These are phyloP conservation scores for Linnemannia schmuckeri DNA, from an alignment of 192 early-diverging fungal species.

Conservation along the genomic window DNA sequence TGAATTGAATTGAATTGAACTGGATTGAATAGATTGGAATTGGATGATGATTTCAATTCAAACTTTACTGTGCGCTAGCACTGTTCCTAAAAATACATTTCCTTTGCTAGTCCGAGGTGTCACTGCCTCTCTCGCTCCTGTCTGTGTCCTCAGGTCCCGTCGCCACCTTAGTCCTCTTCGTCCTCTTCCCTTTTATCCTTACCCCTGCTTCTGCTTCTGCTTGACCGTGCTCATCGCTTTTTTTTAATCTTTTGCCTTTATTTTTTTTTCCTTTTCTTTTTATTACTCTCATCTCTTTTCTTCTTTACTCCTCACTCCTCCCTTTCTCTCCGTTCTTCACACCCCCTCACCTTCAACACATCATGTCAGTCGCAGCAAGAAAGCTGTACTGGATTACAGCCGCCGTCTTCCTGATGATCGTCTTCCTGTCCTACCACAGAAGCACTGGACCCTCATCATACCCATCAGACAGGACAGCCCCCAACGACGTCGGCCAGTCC, in stretches of 20 bases:
- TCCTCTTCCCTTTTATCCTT: background rate
- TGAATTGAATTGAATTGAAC: background rate
- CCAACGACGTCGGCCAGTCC: constrained; percentile 1
- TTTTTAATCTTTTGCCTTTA: background rate
- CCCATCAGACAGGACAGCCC: background rate
- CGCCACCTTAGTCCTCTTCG: background rate
- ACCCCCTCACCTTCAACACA: background rate
- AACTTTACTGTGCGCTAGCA: too few species aligned
- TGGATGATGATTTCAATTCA: too few species aligned
- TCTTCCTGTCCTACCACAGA: constrained; percentile 47
- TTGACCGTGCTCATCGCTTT: background rate
- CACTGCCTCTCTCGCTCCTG: background rate
- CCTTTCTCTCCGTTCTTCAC: background rate
- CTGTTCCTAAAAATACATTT: background rate
- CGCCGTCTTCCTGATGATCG: constrained; percentile 29
- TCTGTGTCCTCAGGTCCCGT: background rate
- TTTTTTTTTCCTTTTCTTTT: background rate
- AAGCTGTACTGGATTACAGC: constrained; percentile 47
- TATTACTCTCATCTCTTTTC: background rate
- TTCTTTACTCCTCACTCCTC: constrained; percentile 3
- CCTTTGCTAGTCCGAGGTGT: background rate
- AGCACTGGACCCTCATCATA: background rate
- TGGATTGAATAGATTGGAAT: too few species aligned
- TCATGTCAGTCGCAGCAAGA: constrained; percentile 32
- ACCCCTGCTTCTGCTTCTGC: background rate